Evolutionary conservation across 2,329 filamentous ascomycete genomes (phyloP).

Genomic region (Fusarium keratoplasticum): DNA sequence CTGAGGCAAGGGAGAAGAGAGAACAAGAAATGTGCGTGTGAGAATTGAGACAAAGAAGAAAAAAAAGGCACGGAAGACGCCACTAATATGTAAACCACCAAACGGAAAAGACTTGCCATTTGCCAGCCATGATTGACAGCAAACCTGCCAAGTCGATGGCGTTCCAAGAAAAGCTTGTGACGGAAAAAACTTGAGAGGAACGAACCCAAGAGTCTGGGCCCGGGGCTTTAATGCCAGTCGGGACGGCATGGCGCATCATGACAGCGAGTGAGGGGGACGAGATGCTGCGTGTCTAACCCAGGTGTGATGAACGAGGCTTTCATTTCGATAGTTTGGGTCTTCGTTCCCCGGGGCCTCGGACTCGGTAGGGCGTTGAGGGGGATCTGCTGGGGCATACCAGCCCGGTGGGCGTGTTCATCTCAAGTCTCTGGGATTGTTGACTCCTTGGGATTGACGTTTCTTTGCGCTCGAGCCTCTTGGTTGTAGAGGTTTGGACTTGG

Average conservation of each 20-base stretch:
- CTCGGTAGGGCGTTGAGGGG: background rate
- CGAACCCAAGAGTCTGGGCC: slow-evolving; percentile 2
- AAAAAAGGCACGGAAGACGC: background rate
- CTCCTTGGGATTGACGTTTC: background rate
- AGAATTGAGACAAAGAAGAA: background rate
- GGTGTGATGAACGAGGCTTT: background rate
- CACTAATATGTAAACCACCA: background rate
- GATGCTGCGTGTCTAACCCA: background rate
- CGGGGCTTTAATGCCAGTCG: background rate
- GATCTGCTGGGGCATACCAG: background rate
- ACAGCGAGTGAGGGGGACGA: background rate
- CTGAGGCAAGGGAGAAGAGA: slow-evolving; percentile 9
- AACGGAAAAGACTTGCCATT: background rate
- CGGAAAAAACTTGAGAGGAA: background rate
- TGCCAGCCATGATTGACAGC: background rate
- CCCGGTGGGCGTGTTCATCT: too few relatives aligned
- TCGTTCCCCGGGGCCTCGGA: background rate
- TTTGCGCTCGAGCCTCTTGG: background rate
- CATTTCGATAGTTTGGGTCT: background rate
- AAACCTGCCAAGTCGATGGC: background rate
- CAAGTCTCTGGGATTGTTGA: background rate
- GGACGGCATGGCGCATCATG: background rate
- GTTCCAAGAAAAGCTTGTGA: background rate
- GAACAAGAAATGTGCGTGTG: background rate
- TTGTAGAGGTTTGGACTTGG: background rate